Evolutionary conservation across 1,139 yeast species (phyloP), one percentile per base, ranked within the genome.

Genomic region (Geotrichum candidum): DNA sequence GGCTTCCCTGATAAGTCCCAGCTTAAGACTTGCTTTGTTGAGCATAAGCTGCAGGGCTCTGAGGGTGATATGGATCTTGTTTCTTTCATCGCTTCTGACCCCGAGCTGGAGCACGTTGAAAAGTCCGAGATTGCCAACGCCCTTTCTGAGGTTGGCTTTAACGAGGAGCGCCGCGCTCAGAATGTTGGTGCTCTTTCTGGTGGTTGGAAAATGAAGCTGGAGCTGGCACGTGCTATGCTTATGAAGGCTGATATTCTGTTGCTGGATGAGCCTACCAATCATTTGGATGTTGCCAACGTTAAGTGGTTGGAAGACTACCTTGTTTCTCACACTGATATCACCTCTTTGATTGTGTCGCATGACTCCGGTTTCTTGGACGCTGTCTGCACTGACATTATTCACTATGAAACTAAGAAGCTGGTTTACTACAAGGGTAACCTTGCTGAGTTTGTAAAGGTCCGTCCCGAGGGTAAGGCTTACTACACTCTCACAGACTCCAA

Each of bases 251-350:
- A 94, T 77, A 92, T 94, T 60, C 82, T 94, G 69, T 80, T 94
- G 70, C 82, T 94, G 74, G 99, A 94, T 77, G 99, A 94, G 84
- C 99, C 99, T 76, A 94, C 99, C 68, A 94, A 94, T 80, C 99
- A 94, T 79, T 86, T 94, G 83, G 99, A 94, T 80, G 97, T 90
- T 62, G 81, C 84, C 59, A 94, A 94, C 72, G 99, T 94, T 62
- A 85, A 88, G 73, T 94, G 99, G 99, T 80, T 94, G 68, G 86
- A 90, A 77, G 91, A 92, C 67, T 94, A 94, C 74, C 82, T 94
- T 72, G 80, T 85, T 56, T 65, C 71, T 22, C 90, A 92, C 76
- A 84, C 89, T 51, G 88, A 91, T 63, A 92, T 94, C 73, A 94
- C 99, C 58, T 90, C 97, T 15, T 82, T 94, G 74, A 92, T 94